phyloP scores from a whole-genome alignment of 257 asterid species.

The Ilex aquifolium region DNA sequence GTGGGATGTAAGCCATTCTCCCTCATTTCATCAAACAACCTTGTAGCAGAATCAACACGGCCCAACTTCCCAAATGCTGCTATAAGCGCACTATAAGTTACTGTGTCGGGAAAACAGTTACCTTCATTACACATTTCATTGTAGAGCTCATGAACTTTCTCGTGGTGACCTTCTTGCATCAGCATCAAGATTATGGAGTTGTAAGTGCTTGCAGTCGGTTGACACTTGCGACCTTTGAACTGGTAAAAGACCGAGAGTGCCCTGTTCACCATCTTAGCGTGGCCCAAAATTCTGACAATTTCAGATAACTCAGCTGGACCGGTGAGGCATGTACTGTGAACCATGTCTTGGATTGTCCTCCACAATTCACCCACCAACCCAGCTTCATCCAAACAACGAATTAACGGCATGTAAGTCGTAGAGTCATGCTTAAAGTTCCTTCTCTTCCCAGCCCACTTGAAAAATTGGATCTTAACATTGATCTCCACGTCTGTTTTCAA shows the following conservation, averaged over 20 bases:
- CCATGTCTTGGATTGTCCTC: conserved; percentile 81
- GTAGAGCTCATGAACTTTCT: conserved; percentile 79
- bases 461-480: conserved; percentile 73
- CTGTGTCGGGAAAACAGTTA: conserved; percentile 70
- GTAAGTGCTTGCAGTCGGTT: conserved; percentile 70
- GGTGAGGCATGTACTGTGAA: conserved; percentile 43
- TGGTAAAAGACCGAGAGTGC: conserved; percentile 69
- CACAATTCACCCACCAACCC: conserved; percentile 67
- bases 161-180: conserved; percentile 79
- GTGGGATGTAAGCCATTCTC: conserved; percentile 70
- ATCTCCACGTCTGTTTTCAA: conserved; percentile 71
- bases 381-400: conserved; percentile 65
- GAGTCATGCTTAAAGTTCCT: conserved; percentile 76
- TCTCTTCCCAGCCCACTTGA: conserved; percentile 84
- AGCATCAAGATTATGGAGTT: conserved; percentile 82
- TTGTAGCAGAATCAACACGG: conserved; percentile 57
- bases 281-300: conserved; percentile 54
- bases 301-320: conserved; percentile 63
- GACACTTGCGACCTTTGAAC: conserved; percentile 68
- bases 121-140: conserved; percentile 79
- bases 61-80: conserved; percentile 59
- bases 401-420: conserved; percentile 60
- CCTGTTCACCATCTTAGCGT: conserved; percentile 70
- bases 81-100: conserved; percentile 73
- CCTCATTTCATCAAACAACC: conserved; percentile 83